Base-by-base conservation (phyloP, 352 stramenopile genomes). In the Phytophthora agathidicida region DNA sequence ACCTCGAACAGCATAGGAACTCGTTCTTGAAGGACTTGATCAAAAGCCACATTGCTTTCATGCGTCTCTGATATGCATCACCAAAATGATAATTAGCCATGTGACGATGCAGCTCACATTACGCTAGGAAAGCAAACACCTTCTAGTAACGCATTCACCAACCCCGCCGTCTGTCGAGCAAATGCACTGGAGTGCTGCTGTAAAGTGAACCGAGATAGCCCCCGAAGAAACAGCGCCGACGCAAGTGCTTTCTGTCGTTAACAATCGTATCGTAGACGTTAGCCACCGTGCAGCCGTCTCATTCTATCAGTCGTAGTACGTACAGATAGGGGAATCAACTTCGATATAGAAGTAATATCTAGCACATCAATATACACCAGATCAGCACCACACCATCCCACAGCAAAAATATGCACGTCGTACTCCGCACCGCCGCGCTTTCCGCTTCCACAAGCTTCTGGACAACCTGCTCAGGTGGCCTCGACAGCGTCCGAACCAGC, bases 401-500 rank as follows among this genome's bases (percentile, higher is more conserved):
- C 24, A 53, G 24, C 7, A 38, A 24, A 35, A 39, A 46, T 27
- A 32, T 26, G 35, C 11, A 11, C 23, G n/a, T 23, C 55, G n/a
- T 64, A 75, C 66, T 65, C 26, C 49, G 37, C 7, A 65, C 56
- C 38, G 51, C 57, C 9, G 46, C 31, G 7, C 42, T 76, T 63
- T 93, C 83, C 0, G 80, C 86, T 9, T 46, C 31, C 7, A 80
- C 66, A 7, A 95, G 69, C 14, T 68, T 53, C 39, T 88, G 71
- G 7, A 95, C 80, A 2, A 92, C 71, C n/a, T 82, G 71, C 42
- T 90, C 73, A 4, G 71, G 75, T 5, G 83, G 79, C 13, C 77
- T 65, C 3, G 83, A 92, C 31, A 88, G 59, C 32, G 83, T 91
- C 5, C 81, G 76, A 41, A 91, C 73, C 8, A 88, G 51, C 17